phyloP scores from a whole-genome alignment of 116 monocot genomes.

The Papilionanthe hybrid region DNA sequence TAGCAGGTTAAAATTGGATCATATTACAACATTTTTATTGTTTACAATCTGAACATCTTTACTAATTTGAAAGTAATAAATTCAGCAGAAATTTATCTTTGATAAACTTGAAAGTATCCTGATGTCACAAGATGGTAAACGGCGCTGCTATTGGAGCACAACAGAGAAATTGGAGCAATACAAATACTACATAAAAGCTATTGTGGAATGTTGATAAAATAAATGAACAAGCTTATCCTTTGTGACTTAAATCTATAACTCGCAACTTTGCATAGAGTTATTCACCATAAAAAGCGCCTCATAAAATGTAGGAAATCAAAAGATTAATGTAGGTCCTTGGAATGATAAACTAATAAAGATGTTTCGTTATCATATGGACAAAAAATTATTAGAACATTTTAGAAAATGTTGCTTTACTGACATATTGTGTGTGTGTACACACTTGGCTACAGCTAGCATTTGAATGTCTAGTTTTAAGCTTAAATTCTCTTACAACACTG shows the following conservation, averaged over 20 bases:
- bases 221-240: neutral
- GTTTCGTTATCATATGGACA: neutral
- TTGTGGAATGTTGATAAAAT: neutral
- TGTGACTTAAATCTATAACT: neutral
- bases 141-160: neutral
- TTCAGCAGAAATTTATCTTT: neutral
- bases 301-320: neutral
- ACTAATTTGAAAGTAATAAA: neutral
- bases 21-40: neutral
- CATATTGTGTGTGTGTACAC: neutral
- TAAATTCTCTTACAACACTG: neutral
- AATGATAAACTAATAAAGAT: neutral
- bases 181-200: neutral
- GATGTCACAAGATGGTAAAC: neutral
- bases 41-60: neutral
- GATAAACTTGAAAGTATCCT: neutral
- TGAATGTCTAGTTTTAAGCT: neutral
- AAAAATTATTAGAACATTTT: neutral
- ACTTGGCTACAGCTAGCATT: neutral
- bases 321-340: neutral
- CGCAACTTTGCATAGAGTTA: neutral
- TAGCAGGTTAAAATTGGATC: neutral
- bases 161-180: neutral
- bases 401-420: neutral
- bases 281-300: neutral